A percentile compares a stretch with the other conserved stretches of the same genome.
These are phyloP conservation scores for Aspergillus sojae DNA, from an alignment of 2,329 filamentous ascomycete genomes.

Conservation along the genomic window DNA sequence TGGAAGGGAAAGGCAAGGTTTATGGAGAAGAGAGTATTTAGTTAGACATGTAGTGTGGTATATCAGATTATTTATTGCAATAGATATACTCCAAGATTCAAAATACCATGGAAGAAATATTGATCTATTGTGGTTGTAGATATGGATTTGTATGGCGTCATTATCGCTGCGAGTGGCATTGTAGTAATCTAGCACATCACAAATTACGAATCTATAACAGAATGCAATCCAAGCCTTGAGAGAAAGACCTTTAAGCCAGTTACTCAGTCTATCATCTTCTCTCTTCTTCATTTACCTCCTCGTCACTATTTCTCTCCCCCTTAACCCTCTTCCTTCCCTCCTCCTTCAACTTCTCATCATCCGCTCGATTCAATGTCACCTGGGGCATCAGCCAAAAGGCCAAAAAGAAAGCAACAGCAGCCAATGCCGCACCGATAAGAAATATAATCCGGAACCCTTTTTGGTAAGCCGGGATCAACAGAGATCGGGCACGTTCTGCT, in stretches of 20 bases:
- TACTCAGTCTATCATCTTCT: background rate
- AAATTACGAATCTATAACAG: background rate
- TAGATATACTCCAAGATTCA: too few species aligned
- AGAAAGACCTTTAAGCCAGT: background rate
- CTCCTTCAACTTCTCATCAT: conserved; percentile 35
- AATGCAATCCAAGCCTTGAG: background rate
- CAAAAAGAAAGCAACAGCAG: conserved; percentile 38
- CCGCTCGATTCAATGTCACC: conserved; percentile 28
- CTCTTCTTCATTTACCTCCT: background rate
- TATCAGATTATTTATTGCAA: too few species aligned
- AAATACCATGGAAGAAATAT: too few species aligned
- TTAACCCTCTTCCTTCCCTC: conserved; percentile 28
- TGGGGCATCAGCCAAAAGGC: conserved; percentile 43
- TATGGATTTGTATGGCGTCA: too few species aligned
- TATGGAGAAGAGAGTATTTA: too few species aligned
- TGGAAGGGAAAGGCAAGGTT: too few species aligned
- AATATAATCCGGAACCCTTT: conserved; percentile 46
- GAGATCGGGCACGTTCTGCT: conserved; percentile 28
- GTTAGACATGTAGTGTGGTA: too few species aligned
- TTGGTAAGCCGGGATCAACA: conserved; percentile 40
- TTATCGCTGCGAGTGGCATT: too few species aligned
- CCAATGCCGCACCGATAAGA: conserved; percentile 39
- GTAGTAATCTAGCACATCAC: too few species aligned
- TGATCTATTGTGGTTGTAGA: too few species aligned
- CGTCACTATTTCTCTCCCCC: conserved; percentile 20